A percentile compares a stretch with the other conserved stretches of the same genome.
phyloP scores from a whole-genome alignment of 257 asterid species.

The Solanum peruvianum region DNA sequence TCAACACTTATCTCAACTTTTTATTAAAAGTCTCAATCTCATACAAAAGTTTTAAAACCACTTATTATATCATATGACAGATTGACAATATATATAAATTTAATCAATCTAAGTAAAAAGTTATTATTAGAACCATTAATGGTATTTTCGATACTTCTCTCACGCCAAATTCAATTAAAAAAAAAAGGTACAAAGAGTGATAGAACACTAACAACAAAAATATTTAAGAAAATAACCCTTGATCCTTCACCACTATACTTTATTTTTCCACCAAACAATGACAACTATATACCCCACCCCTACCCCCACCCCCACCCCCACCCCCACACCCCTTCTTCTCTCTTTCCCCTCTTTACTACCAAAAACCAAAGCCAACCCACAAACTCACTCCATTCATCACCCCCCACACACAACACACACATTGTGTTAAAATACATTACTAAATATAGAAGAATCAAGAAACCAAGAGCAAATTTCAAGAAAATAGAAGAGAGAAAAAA shows the following conservation, averaged over 20 bases:
- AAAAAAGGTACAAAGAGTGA: background rate
- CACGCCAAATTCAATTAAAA: background rate
- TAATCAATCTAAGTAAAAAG: accelerated
- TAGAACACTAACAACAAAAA: background rate
- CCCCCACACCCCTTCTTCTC: background rate
- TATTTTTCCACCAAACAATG: conserved; percentile 55
- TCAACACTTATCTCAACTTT: background rate
- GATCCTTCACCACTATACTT: conserved; percentile 11
- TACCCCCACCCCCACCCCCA: conserved; percentile 16
- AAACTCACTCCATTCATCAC: background rate
- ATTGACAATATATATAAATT: no score
- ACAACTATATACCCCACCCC: conserved; percentile 4
- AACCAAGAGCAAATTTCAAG: background rate
- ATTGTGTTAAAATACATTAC: background rate
- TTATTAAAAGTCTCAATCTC: background rate
- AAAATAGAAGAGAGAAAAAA: background rate
- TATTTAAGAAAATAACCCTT: background rate
- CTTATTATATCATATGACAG: no score
- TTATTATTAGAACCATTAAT: no score
- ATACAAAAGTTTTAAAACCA: accelerated
- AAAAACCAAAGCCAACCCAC: background rate
- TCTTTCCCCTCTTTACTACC: background rate
- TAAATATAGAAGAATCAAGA: background rate
- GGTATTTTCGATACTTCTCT: background rate
- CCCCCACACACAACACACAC: background rate